Conservation (phyloP, 176 grass and related monocot genomes). For the Chloris gayana region DNA sequence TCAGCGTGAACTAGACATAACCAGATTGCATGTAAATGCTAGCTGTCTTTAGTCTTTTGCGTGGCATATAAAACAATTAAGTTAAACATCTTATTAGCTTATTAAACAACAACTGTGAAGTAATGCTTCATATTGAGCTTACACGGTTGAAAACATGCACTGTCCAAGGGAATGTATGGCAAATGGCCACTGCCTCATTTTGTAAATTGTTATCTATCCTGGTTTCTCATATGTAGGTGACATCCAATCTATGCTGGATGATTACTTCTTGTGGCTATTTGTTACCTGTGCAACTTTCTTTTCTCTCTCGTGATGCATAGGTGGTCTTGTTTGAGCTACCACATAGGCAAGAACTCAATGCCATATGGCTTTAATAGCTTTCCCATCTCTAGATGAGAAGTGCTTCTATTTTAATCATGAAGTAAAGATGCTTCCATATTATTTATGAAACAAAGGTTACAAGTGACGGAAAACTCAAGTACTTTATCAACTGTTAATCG, state of each 20-base stretch:
- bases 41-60: neutral
- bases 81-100: neutral
- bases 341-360: too few relatives aligned
- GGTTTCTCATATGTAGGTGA: neutral
- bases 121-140: neutral
- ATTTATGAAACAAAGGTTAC: too few relatives aligned
- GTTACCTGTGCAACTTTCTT: too few relatives aligned
- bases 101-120: neutral
- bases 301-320: too few relatives aligned
- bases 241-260: neutral
- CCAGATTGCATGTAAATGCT: neutral
- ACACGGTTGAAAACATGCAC: slow-evolving; percentile 1
- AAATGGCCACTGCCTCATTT: slow-evolving; percentile 9
- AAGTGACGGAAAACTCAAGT: too few relatives aligned
- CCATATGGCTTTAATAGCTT: too few relatives aligned
- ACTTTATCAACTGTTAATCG: too few relatives aligned
- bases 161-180: slow-evolving; percentile 2
- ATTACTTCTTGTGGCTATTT: neutral
- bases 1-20: neutral
- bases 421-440: too few relatives aligned
- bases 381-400: too few relatives aligned
- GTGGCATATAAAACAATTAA: neutral
- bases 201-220: neutral
- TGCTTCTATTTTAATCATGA: too few relatives aligned
- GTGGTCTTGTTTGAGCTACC: too few relatives aligned